These are phyloP conservation scores for Xylaria sp. DNA, from an alignment of 495 filamentous ascomycete species.

Conservation along the genomic window DNA sequence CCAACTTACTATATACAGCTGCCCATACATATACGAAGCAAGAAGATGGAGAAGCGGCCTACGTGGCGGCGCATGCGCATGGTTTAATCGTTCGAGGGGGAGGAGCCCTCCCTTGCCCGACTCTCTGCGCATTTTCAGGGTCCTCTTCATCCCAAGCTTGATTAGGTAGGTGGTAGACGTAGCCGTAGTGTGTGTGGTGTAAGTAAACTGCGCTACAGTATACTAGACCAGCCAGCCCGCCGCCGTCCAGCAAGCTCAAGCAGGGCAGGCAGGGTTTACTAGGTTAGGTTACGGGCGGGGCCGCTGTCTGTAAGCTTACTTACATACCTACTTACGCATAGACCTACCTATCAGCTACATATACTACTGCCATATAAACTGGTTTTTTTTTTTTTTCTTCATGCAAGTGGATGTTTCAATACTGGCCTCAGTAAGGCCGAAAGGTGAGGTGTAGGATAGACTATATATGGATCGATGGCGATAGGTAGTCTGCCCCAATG, in stretches of 20 bases:
- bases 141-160: not conserved
- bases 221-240: not conserved
- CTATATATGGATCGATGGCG: not conserved
- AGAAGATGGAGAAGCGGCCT: constrained; percentile 1
- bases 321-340: not conserved
- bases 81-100: constrained; percentile 13
- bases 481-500: not conserved
- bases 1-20: not conserved
- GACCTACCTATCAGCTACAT: not conserved
- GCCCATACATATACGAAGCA: not conserved
- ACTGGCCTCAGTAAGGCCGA: not conserved
- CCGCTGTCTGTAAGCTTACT: constrained; percentile 16
- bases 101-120: not conserved
- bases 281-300: not conserved
- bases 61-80: constrained; percentile 14
- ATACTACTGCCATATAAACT: not conserved
- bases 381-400: not conserved
- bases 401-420: not conserved
- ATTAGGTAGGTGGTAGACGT: constrained; percentile 8
- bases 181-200: not conserved
- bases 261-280: not conserved
- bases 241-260: not conserved
- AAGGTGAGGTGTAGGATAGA: not conserved
- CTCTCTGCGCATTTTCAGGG: constrained; percentile 7
- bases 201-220: not conserved